Evolutionary conservation across 169 alveolate genomes (phyloP).

Genomic region (Theileria luwenshuni): DNA sequence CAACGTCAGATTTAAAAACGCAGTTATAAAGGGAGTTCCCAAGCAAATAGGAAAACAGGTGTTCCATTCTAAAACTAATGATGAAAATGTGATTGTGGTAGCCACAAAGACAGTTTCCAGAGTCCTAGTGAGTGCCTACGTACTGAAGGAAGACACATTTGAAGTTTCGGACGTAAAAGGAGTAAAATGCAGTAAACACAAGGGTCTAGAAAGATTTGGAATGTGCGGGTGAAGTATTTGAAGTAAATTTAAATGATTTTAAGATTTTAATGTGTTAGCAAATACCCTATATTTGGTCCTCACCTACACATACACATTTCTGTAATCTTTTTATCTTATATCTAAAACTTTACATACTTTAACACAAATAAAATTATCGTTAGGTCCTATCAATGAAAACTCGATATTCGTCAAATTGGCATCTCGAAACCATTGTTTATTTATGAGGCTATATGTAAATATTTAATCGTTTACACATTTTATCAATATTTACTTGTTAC

Average conservation of each 20-base stretch:
- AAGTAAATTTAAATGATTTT: too few species aligned
- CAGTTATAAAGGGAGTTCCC: slow-evolving; percentile 46
- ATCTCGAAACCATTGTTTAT: too few species aligned
- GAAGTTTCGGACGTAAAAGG: slow-evolving; percentile 21
- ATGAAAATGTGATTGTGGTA: slow-evolving; percentile 28
- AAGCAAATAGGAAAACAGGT: slow-evolving; percentile 58
- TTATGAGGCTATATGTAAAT: neutral
- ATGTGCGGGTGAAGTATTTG: neutral
- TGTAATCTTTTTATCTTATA: too few species aligned
- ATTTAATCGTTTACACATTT: neutral
- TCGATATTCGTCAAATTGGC: too few species aligned
- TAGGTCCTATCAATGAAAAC: too few species aligned
- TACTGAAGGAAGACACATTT: slow-evolving; percentile 28
- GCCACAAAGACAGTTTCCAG: slow-evolving; percentile 32
- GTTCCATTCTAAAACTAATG: slow-evolving; percentile 27
- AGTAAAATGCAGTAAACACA: slow-evolving; percentile 27
- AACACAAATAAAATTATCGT: too few species aligned
- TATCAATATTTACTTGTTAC: too few species aligned
- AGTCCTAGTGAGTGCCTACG: slow-evolving; percentile 30
- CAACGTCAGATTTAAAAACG: slow-evolving; percentile 34
- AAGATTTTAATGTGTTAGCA: too few species aligned
- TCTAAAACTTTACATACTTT: too few species aligned
- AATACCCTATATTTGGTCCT: too few species aligned
- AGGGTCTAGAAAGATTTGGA: slow-evolving; percentile 7
- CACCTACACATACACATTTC: too few species aligned